phyloP scores from a whole-genome alignment of 148 eudicot species.

The Arbutus unedo region DNA sequence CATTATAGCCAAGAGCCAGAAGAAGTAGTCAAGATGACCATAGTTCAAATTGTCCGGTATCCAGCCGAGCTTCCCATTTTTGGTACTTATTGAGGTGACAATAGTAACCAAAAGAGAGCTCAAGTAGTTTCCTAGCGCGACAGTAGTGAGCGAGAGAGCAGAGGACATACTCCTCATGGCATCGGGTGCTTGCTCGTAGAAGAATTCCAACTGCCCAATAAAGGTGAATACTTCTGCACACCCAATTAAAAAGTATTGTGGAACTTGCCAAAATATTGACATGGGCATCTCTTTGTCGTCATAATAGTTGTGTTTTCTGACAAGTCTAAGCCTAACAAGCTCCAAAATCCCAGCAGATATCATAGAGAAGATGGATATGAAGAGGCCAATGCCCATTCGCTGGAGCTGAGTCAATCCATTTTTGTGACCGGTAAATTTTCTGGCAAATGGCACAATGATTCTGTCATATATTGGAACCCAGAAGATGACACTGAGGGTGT shows the following conservation, averaged over 20 bases:
- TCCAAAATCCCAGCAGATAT: conserved; percentile 44
- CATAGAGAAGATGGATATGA: conserved; percentile 54
- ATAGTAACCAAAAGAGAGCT: conserved; percentile 49
- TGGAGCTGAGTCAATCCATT: conserved; percentile 51
- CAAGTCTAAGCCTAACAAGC: conserved; percentile 28
- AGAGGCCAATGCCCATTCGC: conserved; percentile 54
- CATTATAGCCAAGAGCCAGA: conserved; percentile 52
- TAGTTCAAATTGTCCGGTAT: conserved; percentile 54
- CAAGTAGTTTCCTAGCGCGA: conserved; percentile 44
- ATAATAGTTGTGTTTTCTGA: conserved; percentile 20
- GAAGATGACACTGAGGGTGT: conserved; percentile 42
- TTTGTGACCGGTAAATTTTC: conserved; percentile 43
- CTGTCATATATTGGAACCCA: conserved; percentile 55
- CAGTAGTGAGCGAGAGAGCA: conserved; percentile 46
- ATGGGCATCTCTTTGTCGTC: conserved; percentile 14
- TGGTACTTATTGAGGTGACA: conserved; percentile 38
- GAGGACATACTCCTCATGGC: conserved; percentile 59
- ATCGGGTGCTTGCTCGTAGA: conserved; percentile 61
- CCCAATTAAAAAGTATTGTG: conserved; percentile 55
- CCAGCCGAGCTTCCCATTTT: conserved; percentile 46
- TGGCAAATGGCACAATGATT: conserved; percentile 38
- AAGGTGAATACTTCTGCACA: conserved; percentile 52
- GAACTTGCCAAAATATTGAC: conserved; percentile 52
- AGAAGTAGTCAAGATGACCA: conserved; percentile 53
- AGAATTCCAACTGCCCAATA: conserved; percentile 57